A percentile compares a stretch with the other conserved stretches of the same genome.
Conservation (phyloP, 805 yeast species). For the Hanseniaspora mollemarum region DNA sequence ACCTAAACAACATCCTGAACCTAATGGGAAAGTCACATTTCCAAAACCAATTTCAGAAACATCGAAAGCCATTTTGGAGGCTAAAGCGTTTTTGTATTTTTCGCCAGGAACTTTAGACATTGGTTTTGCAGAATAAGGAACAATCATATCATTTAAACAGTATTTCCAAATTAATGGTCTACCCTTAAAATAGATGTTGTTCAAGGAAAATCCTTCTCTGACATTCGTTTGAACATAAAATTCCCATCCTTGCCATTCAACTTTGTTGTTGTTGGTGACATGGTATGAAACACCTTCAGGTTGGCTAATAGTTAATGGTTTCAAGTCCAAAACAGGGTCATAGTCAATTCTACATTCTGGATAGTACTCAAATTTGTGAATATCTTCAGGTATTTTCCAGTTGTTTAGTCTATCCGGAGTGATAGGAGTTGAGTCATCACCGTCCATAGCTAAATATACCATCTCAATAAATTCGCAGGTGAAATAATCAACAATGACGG, state of each 20-base stretch:
- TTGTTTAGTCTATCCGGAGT: slow-evolving; percentile 8
- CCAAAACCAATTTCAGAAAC: slow-evolving; percentile 81
- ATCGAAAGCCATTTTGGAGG: slow-evolving; percentile 79
- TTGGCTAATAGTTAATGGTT: slow-evolving; percentile 58
- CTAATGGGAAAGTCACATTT: slow-evolving; percentile 53
- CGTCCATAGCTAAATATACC: slow-evolving; percentile 63
- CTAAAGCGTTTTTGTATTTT: slow-evolving; percentile 52
- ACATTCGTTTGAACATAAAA: slow-evolving; percentile 57
- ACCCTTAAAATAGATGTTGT: slow-evolving; percentile 64
- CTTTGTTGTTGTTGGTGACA: slow-evolving; percentile 43
- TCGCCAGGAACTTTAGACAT: slow-evolving; percentile 11
- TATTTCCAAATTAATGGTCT: slow-evolving; percentile 64
- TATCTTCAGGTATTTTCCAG: slow-evolving; percentile 36
- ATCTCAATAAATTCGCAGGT: slow-evolving; percentile 54
- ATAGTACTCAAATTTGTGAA: slow-evolving; percentile 64
- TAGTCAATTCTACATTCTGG: slow-evolving; percentile 53
- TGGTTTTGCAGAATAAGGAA: slow-evolving; percentile 70
- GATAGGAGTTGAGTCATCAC: slow-evolving; percentile 35
- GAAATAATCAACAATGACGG: slow-evolving; percentile 58
- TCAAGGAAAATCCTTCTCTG: slow-evolving; percentile 70
- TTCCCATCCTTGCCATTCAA: slow-evolving; percentile 77
- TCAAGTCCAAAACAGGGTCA: slow-evolving; percentile 40
- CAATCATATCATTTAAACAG: slow-evolving; percentile 73
- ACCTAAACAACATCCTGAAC: slow-evolving; percentile 72
- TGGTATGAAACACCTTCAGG: slow-evolving; percentile 73